These are phyloP conservation scores for Peronospora tabacina DNA, from an alignment of 352 stramenopile species.

Conservation along the genomic window DNA sequence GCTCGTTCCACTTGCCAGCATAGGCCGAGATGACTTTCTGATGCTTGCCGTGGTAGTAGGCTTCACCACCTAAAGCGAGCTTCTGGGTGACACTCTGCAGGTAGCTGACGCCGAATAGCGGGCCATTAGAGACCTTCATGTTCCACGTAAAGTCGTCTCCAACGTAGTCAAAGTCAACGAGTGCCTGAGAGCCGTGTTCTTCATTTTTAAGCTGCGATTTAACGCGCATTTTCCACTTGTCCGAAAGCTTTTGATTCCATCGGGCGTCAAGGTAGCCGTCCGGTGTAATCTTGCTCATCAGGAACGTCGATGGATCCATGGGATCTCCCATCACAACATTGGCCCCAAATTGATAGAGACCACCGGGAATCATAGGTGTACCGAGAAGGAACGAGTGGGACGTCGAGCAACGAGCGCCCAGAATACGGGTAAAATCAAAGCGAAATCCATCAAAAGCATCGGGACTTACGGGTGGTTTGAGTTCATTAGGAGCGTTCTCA, in stretches of 20 bases:
- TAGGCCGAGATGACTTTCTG: constrained; percentile 81
- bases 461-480: constrained; percentile 69
- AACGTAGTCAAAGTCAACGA: constrained; percentile 77
- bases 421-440: constrained; percentile 81
- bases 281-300: constrained; percentile 82
- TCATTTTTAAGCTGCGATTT: constrained; percentile 82
- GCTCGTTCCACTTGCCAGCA: constrained; percentile 70
- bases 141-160: constrained; percentile 85
- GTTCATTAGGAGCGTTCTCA: constrained; percentile 78
- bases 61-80: constrained; percentile 69
- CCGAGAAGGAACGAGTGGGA: constrained; percentile 79
- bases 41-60: constrained; percentile 87
- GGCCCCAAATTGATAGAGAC: constrained; percentile 82
- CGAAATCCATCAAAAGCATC: constrained; percentile 83
- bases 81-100: constrained; percentile 82
- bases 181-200: constrained; percentile 67
- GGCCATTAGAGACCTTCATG: constrained; percentile 86
- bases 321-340: constrained; percentile 71
- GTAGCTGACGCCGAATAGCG: constrained; percentile 79
- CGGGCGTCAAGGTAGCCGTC: constrained; percentile 79
- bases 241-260: constrained; percentile 73
- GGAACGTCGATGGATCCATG: constrained; percentile 74
- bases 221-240: constrained; percentile 76
- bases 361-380: constrained; percentile 76
- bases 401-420: constrained; percentile 74